Conservation (phyloP, 768 basidiomycete species). For the Sporobolomyces roseus region DNA sequence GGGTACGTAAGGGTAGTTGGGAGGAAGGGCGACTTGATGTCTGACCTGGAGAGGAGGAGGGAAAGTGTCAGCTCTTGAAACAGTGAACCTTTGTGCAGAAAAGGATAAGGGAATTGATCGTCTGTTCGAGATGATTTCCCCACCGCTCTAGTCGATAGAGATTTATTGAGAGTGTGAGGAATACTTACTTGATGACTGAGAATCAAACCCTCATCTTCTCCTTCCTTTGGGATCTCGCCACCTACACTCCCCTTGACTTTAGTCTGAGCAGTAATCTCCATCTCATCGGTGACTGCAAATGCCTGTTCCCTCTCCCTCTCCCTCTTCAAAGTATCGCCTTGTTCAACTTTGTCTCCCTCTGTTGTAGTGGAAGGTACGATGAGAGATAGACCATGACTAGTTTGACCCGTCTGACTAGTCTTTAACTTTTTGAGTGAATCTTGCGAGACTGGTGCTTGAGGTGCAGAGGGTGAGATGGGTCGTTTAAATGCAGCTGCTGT, state of each 20-base stretch:
- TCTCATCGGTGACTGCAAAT: conserved; percentile 76
- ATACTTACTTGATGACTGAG: conserved; percentile 49
- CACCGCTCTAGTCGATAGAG: too few species aligned
- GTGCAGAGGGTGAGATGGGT: conserved; percentile 16
- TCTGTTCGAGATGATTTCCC: too few species aligned
- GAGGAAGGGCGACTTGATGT: conserved; percentile 93
- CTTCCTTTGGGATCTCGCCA: conserved; percentile 31
- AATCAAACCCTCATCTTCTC: conserved; percentile 49
- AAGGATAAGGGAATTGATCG: too few species aligned
- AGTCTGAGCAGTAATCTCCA: conserved; percentile 87
- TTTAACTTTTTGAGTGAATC: conserved; percentile 30
- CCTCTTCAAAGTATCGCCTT: background rate
- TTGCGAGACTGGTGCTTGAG: background rate
- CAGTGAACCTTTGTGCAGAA: too few species aligned
- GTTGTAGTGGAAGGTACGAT: background rate
- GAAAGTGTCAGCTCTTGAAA: background rate
- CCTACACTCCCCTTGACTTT: conserved; percentile 87
- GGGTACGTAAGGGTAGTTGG: conserved; percentile 81
- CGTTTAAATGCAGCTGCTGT: conserved; percentile 16
- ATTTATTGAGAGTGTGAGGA: background rate
- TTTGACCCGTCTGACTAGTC: background rate
- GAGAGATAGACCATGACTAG: background rate
- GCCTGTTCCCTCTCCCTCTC: conserved; percentile 12
- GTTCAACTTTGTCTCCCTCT: background rate
- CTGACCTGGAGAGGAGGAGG: conserved; percentile 60